Conservation (phyloP, 192 early-diverging fungal species). For the Glomus cerebriforme region DNA sequence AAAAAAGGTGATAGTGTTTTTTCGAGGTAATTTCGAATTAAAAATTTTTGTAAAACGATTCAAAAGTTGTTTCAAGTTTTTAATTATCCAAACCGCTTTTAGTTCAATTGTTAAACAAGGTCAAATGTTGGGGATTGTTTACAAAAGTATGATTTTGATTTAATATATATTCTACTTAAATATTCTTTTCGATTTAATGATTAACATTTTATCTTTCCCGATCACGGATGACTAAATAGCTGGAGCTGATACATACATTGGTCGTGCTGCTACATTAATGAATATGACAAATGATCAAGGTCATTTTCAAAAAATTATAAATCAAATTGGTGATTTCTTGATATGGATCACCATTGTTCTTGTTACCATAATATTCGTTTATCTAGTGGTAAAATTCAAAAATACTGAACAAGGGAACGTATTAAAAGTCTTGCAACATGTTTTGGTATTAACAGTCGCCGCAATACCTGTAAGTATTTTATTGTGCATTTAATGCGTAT, state of each 20-base stretch:
- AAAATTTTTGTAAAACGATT: not conserved
- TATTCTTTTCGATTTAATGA: not conserved
- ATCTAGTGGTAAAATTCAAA: constrained; percentile 60
- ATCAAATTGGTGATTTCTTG: constrained; percentile 90
- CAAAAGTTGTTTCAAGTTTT: not conserved
- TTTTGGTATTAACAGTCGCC: constrained; percentile 81
- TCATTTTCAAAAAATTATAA: constrained; percentile 97
- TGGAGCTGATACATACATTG: constrained; percentile 89
- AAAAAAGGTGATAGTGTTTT: constrained; percentile 80
- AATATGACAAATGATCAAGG: constrained; percentile 89
- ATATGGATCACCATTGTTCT: constrained; percentile 78
- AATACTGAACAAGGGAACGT: constrained; percentile 33
- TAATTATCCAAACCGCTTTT: not conserved
- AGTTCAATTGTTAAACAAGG: constrained; percentile 94
- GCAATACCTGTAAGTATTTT: constrained; percentile 88
- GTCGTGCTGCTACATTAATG: constrained; percentile 90
- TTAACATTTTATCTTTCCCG: not conserved
- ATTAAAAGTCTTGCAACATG: constrained; percentile 56
- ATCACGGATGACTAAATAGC: constrained; percentile 41
- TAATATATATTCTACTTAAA: not conserved
- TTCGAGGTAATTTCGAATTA: constrained; percentile 44
- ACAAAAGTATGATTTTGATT: constrained; percentile 55
- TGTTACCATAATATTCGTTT: constrained; percentile 80
- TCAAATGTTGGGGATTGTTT: constrained; percentile 88
- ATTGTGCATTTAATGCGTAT: constrained; percentile 28